phyloP scores from a whole-genome alignment of 441 rosid species.

The Macaranga tanarius region DNA sequence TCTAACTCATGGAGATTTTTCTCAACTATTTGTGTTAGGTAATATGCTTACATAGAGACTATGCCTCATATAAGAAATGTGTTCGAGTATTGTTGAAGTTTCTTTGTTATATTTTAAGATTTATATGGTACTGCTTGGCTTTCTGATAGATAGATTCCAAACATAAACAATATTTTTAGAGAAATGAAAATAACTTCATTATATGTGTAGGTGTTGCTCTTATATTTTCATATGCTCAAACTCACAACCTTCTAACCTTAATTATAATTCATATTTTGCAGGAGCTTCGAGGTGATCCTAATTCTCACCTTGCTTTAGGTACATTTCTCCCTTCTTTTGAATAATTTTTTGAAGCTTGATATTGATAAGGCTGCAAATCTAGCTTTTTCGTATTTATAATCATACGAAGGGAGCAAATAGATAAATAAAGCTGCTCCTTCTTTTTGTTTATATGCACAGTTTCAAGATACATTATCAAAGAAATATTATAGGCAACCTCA shows the following conservation, averaged over 20 bases:
- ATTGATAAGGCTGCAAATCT: neutral
- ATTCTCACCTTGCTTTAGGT: slow-evolving; percentile 91
- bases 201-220: slow-evolving; percentile 51
- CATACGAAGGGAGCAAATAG: neutral
- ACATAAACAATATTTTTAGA: too few species aligned
- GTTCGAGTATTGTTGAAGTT: neutral
- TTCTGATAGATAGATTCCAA: neutral
- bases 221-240: slow-evolving; percentile 86
- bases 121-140: neutral
- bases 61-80: neutral
- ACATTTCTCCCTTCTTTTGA: slow-evolving; percentile 13
- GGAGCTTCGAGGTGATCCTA: slow-evolving; percentile 86
- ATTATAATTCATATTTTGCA: slow-evolving; percentile 76
- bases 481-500: slow-evolving; percentile 49
- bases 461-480: slow-evolving; percentile 62
- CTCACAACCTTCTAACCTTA: slow-evolving; percentile 79
- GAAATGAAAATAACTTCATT: neutral
- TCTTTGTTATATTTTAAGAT: neutral
- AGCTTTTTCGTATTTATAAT: neutral
- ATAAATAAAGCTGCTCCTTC: neutral
- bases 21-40: slow-evolving; percentile 82
- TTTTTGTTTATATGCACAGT: slow-evolving; percentile 31
- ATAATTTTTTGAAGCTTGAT: neutral
- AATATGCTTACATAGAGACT: slow-evolving; percentile 15
- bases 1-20: slow-evolving; percentile 86